Base-by-base conservation (phyloP, 2,329 filamentous ascomycete species). In the Amauroascus niger region DNA sequence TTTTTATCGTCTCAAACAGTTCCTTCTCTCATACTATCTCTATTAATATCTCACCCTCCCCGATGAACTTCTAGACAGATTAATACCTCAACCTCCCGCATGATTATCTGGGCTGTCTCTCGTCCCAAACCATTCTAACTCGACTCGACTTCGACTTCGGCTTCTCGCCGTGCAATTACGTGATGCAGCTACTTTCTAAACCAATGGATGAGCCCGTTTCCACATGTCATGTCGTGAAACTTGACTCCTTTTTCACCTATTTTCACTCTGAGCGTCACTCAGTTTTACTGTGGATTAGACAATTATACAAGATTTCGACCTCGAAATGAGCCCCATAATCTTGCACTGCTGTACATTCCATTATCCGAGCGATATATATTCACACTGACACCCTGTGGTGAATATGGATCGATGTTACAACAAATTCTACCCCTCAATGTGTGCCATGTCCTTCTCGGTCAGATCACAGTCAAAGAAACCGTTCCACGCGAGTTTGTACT, bases 41-140 rank as follows among this genome's bases (percentile, higher is more conserved):
- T 52, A 52, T 46, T 52, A 52, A 52, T 52, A 52, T 46, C 22
- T 46, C 30, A 14, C 37, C 50, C 40, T 52, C 41, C 50, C 18
- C 26, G 26, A 46, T 40, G 50, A 46, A 37, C 16, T 20, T 28
- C 50, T 22, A 37, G 50, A 40, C 39, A 40, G 50, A 40, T 37
- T 52, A 52, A 52, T 52, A 52, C 28, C 50, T 16, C n/a, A 46
- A 45, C 40, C 14, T 28, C 16, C 28, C 13, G 20, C 40, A 26
- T 46, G 30, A 24, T 46, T 39, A 20, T 14, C 30, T 18, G 41
- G 32, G 32, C 14, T 20, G 33, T 33, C 32, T 26, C 30, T 35
- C 22, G 40, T n/a, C 32, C 39, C 30, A 14, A n/a, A 18, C 14
- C 50, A 28, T 28, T 37, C 50, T 30, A 40, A 14, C 8, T 39